These are phyloP conservation scores for Corymbia citriodora DNA, from an alignment of 441 rosid species.

Conservation along the genomic window DNA sequence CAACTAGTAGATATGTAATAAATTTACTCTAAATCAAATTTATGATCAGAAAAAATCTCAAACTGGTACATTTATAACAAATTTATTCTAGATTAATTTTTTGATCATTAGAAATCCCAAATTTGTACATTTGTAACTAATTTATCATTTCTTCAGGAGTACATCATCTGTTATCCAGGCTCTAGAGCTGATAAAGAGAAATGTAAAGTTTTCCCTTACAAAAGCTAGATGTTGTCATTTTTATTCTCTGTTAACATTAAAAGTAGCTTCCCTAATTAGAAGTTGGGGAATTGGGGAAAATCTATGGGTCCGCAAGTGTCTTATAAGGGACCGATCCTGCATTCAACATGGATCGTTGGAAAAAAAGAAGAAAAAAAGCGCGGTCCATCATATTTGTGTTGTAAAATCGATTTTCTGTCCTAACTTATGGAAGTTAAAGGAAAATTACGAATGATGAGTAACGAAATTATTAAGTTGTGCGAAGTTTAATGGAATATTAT, in stretches of 20 bases:
- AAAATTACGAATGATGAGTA: neutral
- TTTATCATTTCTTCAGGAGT: neutral
- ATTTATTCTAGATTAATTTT: too few relatives aligned
- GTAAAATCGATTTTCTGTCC: neutral
- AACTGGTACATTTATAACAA: too few relatives aligned
- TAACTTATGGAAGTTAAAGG: neutral
- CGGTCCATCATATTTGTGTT: neutral
- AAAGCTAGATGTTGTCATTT: neutral
- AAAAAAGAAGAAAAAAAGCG: neutral
- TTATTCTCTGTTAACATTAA: neutral
- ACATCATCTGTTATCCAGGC: neutral
- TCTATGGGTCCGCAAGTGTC: neutral
- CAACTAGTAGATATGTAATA: too few relatives aligned
- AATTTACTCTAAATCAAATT: too few relatives aligned
- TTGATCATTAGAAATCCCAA: too few relatives aligned
- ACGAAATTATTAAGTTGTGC: neutral
- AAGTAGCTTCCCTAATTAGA: neutral
- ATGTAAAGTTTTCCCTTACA: neutral
- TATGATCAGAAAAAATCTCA: too few relatives aligned
- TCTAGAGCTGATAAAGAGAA: fast-evolving
- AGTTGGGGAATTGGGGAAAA: neutral
- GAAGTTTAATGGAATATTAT: neutral
- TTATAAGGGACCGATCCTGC: neutral
- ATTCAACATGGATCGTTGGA: neutral
- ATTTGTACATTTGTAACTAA: too few relatives aligned